Percentiles rank a stretch among this genome's conserved stretches.
Evolutionary conservation across 805 yeast species (phyloP).

Genomic region (Pichia phayaonensis): DNA sequence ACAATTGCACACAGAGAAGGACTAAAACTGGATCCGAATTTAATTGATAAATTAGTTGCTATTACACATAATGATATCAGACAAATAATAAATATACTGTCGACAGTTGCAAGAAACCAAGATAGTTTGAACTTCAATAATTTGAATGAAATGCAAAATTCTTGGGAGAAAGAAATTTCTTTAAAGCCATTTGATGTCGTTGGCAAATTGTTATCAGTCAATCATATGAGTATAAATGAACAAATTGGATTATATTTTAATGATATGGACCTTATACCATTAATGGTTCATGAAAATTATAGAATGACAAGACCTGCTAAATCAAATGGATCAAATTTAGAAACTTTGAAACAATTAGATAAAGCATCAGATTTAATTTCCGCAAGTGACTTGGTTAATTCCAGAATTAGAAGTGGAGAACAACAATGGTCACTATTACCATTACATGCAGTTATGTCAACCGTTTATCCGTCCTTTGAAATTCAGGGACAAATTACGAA

Average conservation of each 20-base stretch:
- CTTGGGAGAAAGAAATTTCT: conserved; percentile 88
- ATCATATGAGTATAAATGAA: conserved; percentile 60
- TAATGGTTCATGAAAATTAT: conserved; percentile 95
- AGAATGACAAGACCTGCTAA: conserved; percentile 51
- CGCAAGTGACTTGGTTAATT: conserved; percentile 74
- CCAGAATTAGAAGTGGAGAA: conserved; percentile 78
- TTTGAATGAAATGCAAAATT: conserved; percentile 49
- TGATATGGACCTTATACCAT: conserved; percentile 89
- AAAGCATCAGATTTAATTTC: conserved; percentile 84
- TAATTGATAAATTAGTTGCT: conserved; percentile 76
- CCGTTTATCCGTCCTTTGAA: conserved; percentile 69
- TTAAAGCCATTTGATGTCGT: conserved; percentile 89
- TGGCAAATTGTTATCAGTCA: conserved; percentile 54
- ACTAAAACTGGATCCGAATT: conserved; percentile 68
- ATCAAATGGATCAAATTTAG: conserved; percentile 29
- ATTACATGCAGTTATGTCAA: conserved; percentile 78
- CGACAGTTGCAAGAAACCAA: conserved; percentile 74
- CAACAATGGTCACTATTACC: conserved; percentile 95
- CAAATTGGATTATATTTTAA: conserved; percentile 86
- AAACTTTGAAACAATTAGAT: conserved; percentile 51
- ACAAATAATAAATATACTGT: conserved; percentile 83
- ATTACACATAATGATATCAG: conserved; percentile 88
- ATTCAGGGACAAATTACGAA: conserved; percentile 67
- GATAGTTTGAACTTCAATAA: conserved; percentile 55
- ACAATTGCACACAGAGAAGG: conserved; percentile 85